A percentile compares a stretch with the other conserved stretches of the same genome.
phyloP scores from a whole-genome alignment of 495 filamentous ascomycete species.

The Sporormia fimetaria region DNA sequence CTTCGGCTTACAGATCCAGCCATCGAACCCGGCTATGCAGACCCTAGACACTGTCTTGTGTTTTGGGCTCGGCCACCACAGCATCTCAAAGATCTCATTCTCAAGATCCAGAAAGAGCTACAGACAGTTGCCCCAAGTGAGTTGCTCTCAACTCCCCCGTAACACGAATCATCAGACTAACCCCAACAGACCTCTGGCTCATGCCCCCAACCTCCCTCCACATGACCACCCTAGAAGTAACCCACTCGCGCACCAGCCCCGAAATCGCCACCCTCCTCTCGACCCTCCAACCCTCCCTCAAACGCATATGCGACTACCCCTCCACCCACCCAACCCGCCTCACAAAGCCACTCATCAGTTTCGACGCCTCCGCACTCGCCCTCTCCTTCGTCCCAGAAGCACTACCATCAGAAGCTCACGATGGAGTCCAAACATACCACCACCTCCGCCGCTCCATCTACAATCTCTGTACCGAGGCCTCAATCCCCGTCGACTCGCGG shows the following conservation, averaged over 20 bases:
- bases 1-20: constrained; percentile 48
- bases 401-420: constrained; percentile 26
- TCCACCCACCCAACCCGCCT: constrained; percentile 54
- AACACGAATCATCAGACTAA: not conserved
- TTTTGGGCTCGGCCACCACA: constrained; percentile 79
- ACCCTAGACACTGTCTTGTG: constrained; percentile 68
- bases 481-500: constrained; percentile 53
- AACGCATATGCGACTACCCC: constrained; percentile 51
- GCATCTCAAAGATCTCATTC: constrained; percentile 52
- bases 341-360: constrained; percentile 71
- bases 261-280: constrained; percentile 52
- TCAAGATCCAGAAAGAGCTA: constrained; percentile 56
- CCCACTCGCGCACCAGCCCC: constrained; percentile 50
- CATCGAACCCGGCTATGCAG: constrained; percentile 53
- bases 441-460: constrained; percentile 76
- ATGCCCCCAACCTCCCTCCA: constrained; percentile 69
- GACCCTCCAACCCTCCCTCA: constrained; percentile 38
- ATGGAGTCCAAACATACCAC: constrained; percentile 71
- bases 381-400: constrained; percentile 73
- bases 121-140: constrained; percentile 52
- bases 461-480: constrained; percentile 43
- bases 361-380: constrained; percentile 73
- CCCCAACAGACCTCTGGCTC: constrained; percentile 61
- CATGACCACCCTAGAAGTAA: constrained; percentile 74
- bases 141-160: constrained; percentile 21